These are phyloP conservation scores for Cladophialophora carrionii DNA, from an alignment of 2,329 filamentous ascomycete species.

Conservation along the genomic window DNA sequence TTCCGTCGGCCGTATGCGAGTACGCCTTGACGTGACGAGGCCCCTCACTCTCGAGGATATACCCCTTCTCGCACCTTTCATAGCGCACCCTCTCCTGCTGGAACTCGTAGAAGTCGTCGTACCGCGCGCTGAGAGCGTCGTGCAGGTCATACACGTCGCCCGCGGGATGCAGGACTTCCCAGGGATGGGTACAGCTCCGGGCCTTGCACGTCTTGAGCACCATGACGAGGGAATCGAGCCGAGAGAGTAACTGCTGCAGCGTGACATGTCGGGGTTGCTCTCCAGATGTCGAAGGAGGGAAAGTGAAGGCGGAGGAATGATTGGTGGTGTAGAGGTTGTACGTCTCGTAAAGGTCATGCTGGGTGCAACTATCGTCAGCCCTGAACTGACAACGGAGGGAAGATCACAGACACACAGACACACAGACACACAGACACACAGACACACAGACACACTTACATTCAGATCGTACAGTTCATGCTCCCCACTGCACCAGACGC, in stretches of 20 bases:
- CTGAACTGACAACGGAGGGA: not conserved
- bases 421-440: conserved; percentile 34
- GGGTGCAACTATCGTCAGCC: not conserved
- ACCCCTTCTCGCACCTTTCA: conserved; percentile 44
- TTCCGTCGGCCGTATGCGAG: not conserved
- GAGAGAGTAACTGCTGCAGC: conserved; percentile 36
- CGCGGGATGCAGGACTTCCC: conserved; percentile 44
- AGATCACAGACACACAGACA: conserved; percentile 31
- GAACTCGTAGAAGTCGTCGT: conserved; percentile 43
- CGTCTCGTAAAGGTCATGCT: conserved; percentile 46
- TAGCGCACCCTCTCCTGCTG: conserved; percentile 44
- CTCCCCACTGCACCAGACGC: conserved; percentile 49
- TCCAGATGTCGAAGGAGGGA: not conserved
- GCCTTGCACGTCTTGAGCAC: conserved; percentile 49
- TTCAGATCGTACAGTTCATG: conserved; percentile 48
- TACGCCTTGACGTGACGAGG: conserved; percentile 32
- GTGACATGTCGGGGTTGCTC: conserved; percentile 16
- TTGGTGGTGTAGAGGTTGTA: conserved; percentile 40
- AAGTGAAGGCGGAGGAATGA: conserved; percentile 14
- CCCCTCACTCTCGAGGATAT: conserved; percentile 45
- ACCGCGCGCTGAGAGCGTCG: conserved; percentile 41
- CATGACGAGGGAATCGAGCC: conserved; percentile 46
- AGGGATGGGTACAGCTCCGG: conserved; percentile 44
- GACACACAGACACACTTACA: conserved; percentile 36
- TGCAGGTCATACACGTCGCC: conserved; percentile 41